phyloP scores from a whole-genome alignment of 495 filamentous ascomycete species.

The Endocarpon pusillum region DNA sequence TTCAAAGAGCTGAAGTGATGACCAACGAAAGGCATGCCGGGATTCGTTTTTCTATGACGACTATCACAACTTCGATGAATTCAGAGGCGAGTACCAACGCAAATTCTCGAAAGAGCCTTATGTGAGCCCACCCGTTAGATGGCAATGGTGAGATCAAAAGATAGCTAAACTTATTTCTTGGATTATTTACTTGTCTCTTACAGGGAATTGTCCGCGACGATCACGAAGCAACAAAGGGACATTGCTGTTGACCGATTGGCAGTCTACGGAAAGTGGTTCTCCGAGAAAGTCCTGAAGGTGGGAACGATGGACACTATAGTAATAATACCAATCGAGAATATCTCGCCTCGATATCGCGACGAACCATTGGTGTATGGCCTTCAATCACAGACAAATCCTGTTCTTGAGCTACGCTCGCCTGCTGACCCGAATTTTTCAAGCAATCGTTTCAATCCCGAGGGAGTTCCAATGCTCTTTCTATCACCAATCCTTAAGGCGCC shows the following conservation, averaged over 20 bases:
- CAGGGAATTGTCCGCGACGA: background rate
- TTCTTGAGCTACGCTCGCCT: background rate
- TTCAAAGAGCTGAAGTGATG: background rate
- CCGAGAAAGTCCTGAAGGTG: background rate
- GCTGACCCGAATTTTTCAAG: background rate
- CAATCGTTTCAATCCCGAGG: background rate
- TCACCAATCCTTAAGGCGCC: background rate
- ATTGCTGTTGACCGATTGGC: background rate
- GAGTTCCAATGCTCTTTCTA: background rate
- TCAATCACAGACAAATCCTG: background rate
- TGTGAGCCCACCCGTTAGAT: slow-evolving; percentile 7
- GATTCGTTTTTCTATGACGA: slow-evolving; percentile 11
- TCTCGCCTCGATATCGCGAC: slow-evolving; percentile 2
- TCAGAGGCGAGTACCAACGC: slow-evolving; percentile 9
- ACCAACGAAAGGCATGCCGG: background rate
- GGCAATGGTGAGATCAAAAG: slow-evolving; percentile 9
- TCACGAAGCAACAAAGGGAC: background rate
- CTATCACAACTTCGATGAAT: slow-evolving; percentile 13
- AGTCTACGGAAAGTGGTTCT: slow-evolving; percentile 2
- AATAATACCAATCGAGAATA: slow-evolving; percentile 4
- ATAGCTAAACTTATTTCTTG: background rate
- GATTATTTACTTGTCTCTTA: background rate
- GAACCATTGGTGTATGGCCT: background rate
- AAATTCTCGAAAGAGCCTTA: slow-evolving; percentile 6
- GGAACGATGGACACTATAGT: background rate